These are phyloP conservation scores for Ogataea kodamae DNA, from an alignment of 805 yeast species.

Conservation along the genomic window DNA sequence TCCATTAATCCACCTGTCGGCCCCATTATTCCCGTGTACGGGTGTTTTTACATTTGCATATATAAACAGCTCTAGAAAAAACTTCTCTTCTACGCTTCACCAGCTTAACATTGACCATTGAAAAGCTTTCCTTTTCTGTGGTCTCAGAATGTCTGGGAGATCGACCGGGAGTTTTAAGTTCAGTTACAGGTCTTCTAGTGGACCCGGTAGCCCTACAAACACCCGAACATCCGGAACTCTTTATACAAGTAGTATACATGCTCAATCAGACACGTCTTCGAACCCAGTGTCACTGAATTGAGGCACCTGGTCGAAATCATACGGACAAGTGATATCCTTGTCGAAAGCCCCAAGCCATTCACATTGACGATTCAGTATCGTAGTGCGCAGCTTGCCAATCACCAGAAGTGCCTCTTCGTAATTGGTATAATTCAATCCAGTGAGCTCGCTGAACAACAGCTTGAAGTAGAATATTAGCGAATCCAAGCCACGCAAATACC, in stretches of 20 bases:
- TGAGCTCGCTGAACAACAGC: slow-evolving; percentile 52
- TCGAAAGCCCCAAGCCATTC: slow-evolving; percentile 37
- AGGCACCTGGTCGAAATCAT: slow-evolving; percentile 24
- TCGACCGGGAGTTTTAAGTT: slow-evolving; percentile 17
- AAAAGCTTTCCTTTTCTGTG: slow-evolving; percentile 12
- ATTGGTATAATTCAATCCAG: slow-evolving; percentile 33
- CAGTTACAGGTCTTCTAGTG: slow-evolving; percentile 19
- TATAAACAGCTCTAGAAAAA: too few relatives aligned
- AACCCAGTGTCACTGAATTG: slow-evolving; percentile 21
- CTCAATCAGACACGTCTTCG: slow-evolving; percentile 30
- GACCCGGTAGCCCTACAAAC: slow-evolving; percentile 24
- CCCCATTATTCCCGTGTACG: too few relatives aligned
- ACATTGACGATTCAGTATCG: slow-evolving; percentile 23
- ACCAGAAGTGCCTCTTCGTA: slow-evolving; percentile 18
- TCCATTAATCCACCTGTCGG: slow-evolving; percentile 5
- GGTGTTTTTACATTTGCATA: too few relatives aligned
- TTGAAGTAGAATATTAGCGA: slow-evolving; percentile 70
- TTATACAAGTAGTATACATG: slow-evolving; percentile 6
- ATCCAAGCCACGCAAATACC: slow-evolving; percentile 77
- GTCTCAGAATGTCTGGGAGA: slow-evolving; percentile 29
- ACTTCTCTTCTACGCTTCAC: slow-evolving; percentile 17
- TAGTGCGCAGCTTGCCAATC: slow-evolving; percentile 17
- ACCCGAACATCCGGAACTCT: slow-evolving; percentile 17
- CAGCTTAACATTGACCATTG: slow-evolving; percentile 27
- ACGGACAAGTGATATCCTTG: slow-evolving; percentile 24